Percentiles rank a stretch among this genome's conserved stretches.
phyloP scores from a whole-genome alignment of 345 rosid species.

The Boechera stricta region DNA sequence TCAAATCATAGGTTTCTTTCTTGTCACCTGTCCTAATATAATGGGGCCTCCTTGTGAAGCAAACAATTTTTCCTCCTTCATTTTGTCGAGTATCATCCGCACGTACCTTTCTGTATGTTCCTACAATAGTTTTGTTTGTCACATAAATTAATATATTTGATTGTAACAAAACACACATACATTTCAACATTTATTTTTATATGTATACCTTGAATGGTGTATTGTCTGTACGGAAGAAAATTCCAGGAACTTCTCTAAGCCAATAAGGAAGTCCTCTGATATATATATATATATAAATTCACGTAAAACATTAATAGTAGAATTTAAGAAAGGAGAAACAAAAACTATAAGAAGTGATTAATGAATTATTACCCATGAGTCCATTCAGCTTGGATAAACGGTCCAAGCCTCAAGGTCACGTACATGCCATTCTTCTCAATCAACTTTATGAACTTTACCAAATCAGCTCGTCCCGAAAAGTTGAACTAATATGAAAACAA shows the following conservation, averaged over 20 bases:
- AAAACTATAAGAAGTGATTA: neutral
- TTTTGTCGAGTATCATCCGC: slow-evolving; percentile 50
- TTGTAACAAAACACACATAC: neutral
- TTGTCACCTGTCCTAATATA: slow-evolving; percentile 59
- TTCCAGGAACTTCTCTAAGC: slow-evolving; percentile 70
- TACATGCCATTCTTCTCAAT: slow-evolving; percentile 63
- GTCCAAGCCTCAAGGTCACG: slow-evolving; percentile 77
- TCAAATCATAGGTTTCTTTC: neutral
- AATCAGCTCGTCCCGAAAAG: slow-evolving; percentile 72
- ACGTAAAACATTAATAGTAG: neutral
- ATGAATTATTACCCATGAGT: slow-evolving; percentile 74
- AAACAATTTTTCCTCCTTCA: slow-evolving; percentile 61
- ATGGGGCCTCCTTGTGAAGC: slow-evolving; percentile 72
- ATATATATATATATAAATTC: neutral
- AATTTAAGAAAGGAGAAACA: neutral
- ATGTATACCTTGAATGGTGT: slow-evolving; percentile 71
- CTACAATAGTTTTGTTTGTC: slow-evolving; percentile 43
- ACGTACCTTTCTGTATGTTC: slow-evolving; percentile 63
- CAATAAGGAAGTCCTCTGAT: slow-evolving; percentile 86
- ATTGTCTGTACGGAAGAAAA: slow-evolving; percentile 74
- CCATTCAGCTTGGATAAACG: slow-evolving; percentile 98
- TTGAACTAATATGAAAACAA: slow-evolving; percentile 50
- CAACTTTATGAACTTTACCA: slow-evolving; percentile 79
- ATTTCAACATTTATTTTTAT: slow-evolving; percentile 52
- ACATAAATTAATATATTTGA: neutral